Base-by-base conservation (phyloP, 768 basidiomycete genomes). In the Russula sp. region DNA sequence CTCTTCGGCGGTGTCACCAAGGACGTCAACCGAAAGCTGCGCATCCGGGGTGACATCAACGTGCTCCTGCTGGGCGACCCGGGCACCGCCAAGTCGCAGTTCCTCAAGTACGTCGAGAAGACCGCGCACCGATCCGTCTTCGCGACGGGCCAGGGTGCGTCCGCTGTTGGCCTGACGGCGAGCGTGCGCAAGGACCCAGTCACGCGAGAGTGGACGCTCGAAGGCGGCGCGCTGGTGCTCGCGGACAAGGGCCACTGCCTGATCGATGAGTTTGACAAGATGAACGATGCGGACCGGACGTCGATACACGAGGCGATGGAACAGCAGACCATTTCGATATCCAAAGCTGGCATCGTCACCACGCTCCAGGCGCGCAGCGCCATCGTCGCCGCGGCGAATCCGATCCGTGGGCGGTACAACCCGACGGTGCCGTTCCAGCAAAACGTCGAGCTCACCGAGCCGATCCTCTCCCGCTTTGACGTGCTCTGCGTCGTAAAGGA, bases 231-330 rank as follows among this genome's bases (percentile, higher is more conserved):
- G 2, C 80, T 99, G 10, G 97, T 99, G n/a, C 80, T 99, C 20
- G 97, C 97, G 2, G 97, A 99, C 76, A 97, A 96, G 76, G 97
- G 97, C 13, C 92, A 89, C 32, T 98, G 97, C 71, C 79, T 98
- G 42, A 99, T 99, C 68, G 97, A 99, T 76, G 97, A 98, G 74
- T 98, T 99, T 73, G 97, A 99, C 79, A 99, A 99, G 80, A 99
- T 99, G 97, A 98, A 98, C 75, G 97, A 98, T 70, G 83, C 92
- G 16, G 96, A 99, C 73, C 82, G 96, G 69, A 98, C 95, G 16
- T 97, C 94, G 4, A 98, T 99, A 70, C 97, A 98, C 79, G 97
- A 99, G 74, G 97, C 97, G 1, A 99, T 99, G 97, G 97, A 99
- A 73, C 97, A 99, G 76, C 97, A 98, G 74, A 90, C 93, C 13